Percentiles rank a stretch among this genome's conserved stretches.
Evolutionary conservation across 2,329 filamentous ascomycete species (phyloP).

Genomic region (Clonostachys solani): DNA sequence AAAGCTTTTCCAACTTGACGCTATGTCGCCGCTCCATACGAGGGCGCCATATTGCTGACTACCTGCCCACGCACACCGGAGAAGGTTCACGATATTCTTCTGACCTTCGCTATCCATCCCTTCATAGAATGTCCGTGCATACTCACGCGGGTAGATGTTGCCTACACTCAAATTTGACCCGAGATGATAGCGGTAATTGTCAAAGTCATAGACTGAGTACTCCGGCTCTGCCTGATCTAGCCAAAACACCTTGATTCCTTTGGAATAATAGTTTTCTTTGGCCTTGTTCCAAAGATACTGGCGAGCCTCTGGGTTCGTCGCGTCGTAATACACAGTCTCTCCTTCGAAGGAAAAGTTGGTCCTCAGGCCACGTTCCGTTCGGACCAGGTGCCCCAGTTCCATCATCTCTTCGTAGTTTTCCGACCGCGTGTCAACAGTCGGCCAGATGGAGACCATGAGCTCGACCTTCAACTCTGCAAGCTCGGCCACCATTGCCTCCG

Average conservation of each 20-base stretch:
- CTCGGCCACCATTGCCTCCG: slow-evolving; percentile 60
- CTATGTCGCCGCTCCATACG: slow-evolving; percentile 65
- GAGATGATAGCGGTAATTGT: slow-evolving; percentile 56
- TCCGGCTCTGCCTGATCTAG: slow-evolving; percentile 67
- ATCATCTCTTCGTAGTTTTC: slow-evolving; percentile 61
- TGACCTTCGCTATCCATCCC: slow-evolving; percentile 49
- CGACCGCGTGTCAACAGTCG: slow-evolving; percentile 54
- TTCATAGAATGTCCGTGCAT: slow-evolving; percentile 56
- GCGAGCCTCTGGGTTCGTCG: slow-evolving; percentile 56
- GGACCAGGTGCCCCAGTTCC: slow-evolving; percentile 55
- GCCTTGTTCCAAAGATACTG: slow-evolving; percentile 54
- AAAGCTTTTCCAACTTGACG: slow-evolving; percentile 56
- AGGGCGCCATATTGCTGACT: slow-evolving; percentile 61
- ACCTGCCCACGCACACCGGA: slow-evolving; percentile 43
- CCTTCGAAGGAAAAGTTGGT: slow-evolving; percentile 55
- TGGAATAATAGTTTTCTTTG: slow-evolving; percentile 56
- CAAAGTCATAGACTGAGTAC: slow-evolving; percentile 61
- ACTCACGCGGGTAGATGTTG: slow-evolving; percentile 56
- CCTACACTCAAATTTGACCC: slow-evolving; percentile 36
- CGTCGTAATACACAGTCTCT: slow-evolving; percentile 56
- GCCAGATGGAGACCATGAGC: slow-evolving; percentile 68
- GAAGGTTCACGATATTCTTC: slow-evolving; percentile 50
- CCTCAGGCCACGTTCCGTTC: slow-evolving; percentile 54
- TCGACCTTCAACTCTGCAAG: slow-evolving; percentile 54
- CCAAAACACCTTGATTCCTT: slow-evolving; percentile 63